phyloP scores from a whole-genome alignment of 441 rosid species.

The Mallotus repandus region DNA sequence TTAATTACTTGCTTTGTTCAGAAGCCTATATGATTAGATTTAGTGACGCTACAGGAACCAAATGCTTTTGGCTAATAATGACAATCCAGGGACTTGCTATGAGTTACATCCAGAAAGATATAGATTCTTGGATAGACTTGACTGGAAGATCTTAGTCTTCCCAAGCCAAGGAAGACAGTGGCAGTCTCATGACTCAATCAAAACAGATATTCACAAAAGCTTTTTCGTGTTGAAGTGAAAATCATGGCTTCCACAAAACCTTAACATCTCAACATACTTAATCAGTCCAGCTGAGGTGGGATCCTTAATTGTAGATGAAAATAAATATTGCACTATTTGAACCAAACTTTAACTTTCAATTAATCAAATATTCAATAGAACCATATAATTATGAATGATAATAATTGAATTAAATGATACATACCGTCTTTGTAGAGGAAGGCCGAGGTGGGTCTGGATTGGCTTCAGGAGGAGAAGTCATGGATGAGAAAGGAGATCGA shows the following conservation, averaged over 20 bases:
- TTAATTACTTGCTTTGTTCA: no score
- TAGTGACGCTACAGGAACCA: neutral
- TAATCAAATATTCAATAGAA: neutral
- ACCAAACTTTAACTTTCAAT: neutral
- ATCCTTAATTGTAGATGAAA: no score
- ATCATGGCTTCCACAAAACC: neutral
- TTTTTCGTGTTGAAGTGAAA: neutral
- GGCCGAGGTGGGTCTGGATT: conserved; percentile 34
- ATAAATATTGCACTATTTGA: neutral
- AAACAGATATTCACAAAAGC: neutral
- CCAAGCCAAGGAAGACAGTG: neutral
- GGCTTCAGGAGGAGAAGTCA: conserved; percentile 34
- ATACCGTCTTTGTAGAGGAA: conserved; percentile 52
- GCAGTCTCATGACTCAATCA: neutral
- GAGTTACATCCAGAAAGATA: no score
- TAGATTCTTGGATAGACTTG: no score
- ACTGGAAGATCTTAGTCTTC: neutral
- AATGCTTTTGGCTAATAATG: neutral
- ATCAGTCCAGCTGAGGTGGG: neutral
- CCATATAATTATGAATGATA: neutral
- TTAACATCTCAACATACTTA: neutral
- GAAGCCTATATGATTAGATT: no score
- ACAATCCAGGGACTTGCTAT: no score
- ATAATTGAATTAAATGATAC: conserved; percentile 1
- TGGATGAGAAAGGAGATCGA: conserved; percentile 34